Base-by-base conservation (phyloP, 805 yeast species). In the Candida maesae region DNA sequence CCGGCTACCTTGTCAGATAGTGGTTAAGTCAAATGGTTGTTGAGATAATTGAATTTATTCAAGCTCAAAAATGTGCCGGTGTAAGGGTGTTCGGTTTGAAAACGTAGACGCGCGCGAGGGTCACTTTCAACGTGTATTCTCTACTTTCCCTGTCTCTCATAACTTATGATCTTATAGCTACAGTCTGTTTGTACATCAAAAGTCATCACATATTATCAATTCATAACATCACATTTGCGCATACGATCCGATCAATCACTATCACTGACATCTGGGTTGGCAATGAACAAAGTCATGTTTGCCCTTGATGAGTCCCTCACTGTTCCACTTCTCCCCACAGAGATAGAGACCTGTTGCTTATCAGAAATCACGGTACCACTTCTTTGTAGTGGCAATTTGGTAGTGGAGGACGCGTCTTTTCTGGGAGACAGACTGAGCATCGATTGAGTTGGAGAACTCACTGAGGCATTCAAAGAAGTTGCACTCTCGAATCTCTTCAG, bases 211-310 rank as follows among this genome's bases (percentile, higher is more conserved):
- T n/a, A n/a, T n/a, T n/a, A n/a, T n/a, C n/a, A n/a, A n/a, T n/a
- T n/a, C n/a, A n/a, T n/a, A n/a, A n/a, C n/a, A n/a, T n/a, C n/a
- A n/a, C n/a, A n/a, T n/a, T n/a, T n/a, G n/a, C n/a, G n/a, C n/a
- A n/a, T n/a, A n/a, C n/a, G 35, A 41, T 71, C 76, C 35, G 10
- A 21, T 21, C 24, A 21, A 21, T 21, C 24, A 21, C 24, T 21
- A 21, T 21, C 24, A 21, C 10, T 10, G 24, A 61, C 58, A 29
- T 71, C 85, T 0, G 85, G 85, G 44, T 79, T 79, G 15, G 81
- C 84, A 36, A 79, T 67, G 34, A 67, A 73, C 42, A 79, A 61
- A 18, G 69, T 66, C 52, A 76, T 74, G 18, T 59, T 47, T 6
- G 57, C 15, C 66, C 70, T 24, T 60, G 45, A 64, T 6, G 59